Base-by-base conservation (phyloP, 805 yeast genomes). In the Clavispora phyllophila region DNA sequence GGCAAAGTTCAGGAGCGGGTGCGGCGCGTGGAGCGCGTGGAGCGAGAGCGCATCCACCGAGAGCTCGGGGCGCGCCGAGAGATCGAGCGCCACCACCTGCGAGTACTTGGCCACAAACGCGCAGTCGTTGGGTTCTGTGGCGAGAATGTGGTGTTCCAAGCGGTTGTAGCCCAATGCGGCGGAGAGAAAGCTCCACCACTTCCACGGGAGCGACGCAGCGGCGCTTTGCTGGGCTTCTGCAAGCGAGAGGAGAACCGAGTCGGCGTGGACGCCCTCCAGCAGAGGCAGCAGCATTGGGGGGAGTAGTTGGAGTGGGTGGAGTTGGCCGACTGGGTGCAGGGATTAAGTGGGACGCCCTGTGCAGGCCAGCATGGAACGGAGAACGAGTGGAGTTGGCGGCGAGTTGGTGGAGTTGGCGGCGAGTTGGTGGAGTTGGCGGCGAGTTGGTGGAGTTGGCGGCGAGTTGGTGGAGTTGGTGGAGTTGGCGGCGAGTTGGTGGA, bases 61-160 rank as follows among this genome's bases (percentile, higher is more conserved):
- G 5, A 58, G 9, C 14, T 42, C 18, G 14, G 50, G 26, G 36
- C 55, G 57, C 2, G 50, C 37, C 4, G 54, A 34, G 13, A 73
- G 49, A 39, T 66, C 67, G 41, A 76, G 61, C 6, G 65, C 57
- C 23, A 65, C 65, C n/a, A 73, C 59, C 36, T 55, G 47, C 12
- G 71, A 59, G 56, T 66, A 78, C 53, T 77, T 78, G 19, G 78
- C 71, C 18, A 75, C 65, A 17, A 78, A 62, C 3, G 81, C 70
- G 49, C 80, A 73, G 55, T 78, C 83, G 55, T 71, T 78, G 9
- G 82, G 79, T 48, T 77, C 79, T 17, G 65, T 41, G 3, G 54
- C 47, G 15, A 68, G 33, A 1, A 78, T 67, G 39, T 55, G 58
- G 42, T 61, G 51, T 43, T 78, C 83, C 20, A 29, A 29, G 33